Evolutionary conservation across 1,284 basidiomycete species (phyloP).

Genomic region (Ceratobasidium papillatum): DNA sequence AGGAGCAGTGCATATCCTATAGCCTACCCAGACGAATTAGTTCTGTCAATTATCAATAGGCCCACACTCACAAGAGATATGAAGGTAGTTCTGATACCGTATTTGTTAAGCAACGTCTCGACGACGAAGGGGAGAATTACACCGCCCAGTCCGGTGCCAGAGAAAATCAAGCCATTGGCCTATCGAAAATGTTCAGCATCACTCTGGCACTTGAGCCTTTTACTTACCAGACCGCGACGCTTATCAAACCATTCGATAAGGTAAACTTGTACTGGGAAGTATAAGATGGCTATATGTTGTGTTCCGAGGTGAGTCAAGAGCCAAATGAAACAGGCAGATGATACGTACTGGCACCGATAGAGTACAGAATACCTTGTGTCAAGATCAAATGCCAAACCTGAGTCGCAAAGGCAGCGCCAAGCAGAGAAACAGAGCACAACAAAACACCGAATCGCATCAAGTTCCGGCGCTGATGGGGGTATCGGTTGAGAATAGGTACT

Average conservation of each 20-base stretch:
- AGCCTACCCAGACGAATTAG: conserved; percentile 19
- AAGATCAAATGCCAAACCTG: conserved; percentile 43
- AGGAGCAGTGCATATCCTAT: conserved; percentile 30
- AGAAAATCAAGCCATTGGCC: conserved; percentile 43
- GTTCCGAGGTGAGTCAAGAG: neutral
- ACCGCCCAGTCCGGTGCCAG: conserved; percentile 42
- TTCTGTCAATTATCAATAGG: neutral
- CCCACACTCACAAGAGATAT: conserved; percentile 39
- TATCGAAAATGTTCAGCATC: neutral
- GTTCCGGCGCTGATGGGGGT: conserved; percentile 41
- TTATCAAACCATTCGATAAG: conserved; percentile 42
- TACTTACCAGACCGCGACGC: conserved; percentile 41
- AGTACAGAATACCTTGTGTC: conserved; percentile 45
- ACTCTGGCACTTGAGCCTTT: neutral
- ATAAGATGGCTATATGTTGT: conserved; percentile 39
- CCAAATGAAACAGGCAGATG: no score
- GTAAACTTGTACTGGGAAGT: conserved; percentile 42
- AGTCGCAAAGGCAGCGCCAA: conserved; percentile 44
- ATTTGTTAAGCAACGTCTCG: conserved; percentile 42
- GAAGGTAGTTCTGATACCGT: conserved; percentile 41
- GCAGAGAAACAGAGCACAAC: conserved; percentile 41
- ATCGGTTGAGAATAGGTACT: conserved; percentile 43
- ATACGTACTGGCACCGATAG: conserved; percentile 43
- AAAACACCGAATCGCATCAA: conserved; percentile 42
- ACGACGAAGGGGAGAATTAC: conserved; percentile 43